Conservation (phyloP, 106 monocot species). For the Cymbidium sinense region DNA sequence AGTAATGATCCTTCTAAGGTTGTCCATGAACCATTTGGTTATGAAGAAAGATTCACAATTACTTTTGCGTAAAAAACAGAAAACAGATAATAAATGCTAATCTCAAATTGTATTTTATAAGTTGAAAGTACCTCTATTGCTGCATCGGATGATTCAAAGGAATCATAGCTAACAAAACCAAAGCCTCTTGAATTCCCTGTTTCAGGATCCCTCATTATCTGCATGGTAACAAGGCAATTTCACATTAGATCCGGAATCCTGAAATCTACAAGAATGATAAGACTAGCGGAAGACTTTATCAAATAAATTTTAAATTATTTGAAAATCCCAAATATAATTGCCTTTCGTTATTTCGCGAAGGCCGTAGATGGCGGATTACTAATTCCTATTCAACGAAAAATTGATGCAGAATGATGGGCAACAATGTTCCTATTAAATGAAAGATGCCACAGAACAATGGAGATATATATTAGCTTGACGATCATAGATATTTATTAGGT, state of each 20-base stretch:
- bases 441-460: not conserved
- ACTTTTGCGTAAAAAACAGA: not conserved
- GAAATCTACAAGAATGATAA: not conserved
- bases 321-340: not conserved
- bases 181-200: conserved; percentile 93
- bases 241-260: not conserved
- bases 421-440: not conserved
- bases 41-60: not conserved
- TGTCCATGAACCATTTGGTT: not conserved
- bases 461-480: not conserved
- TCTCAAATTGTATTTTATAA: not conserved
- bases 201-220: conserved; percentile 98
- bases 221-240: conserved; percentile 4
- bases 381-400: not conserved
- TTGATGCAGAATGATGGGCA: not conserved
- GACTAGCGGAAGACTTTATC: not conserved
- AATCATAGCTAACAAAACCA: conserved; percentile 97
- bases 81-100: not conserved
- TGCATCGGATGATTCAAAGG: conserved; percentile 89
- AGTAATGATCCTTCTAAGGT: not conserved
- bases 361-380: no score
- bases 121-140: conserved; percentile 71
- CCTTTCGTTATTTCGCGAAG: no score
- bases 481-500: not conserved
- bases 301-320: not conserved